phyloP scores from a whole-genome alignment of 306 rosid genomes.

The Coriaria nepalensis region DNA sequence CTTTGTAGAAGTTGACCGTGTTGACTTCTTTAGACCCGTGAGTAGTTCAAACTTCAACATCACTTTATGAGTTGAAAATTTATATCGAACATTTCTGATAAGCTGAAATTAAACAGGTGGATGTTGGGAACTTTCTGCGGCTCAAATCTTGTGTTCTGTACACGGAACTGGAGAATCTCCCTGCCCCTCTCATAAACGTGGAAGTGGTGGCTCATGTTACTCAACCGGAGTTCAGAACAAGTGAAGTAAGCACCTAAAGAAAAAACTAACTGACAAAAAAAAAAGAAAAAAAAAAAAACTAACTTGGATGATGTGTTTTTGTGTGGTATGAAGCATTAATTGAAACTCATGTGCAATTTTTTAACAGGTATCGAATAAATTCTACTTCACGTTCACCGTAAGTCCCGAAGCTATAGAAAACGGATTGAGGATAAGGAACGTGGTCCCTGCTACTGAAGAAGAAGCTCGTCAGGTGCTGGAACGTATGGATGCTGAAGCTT shows the following conservation, averaged over 20 bases:
- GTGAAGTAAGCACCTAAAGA: slow-evolving; percentile 43
- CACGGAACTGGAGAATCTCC: slow-evolving; percentile 49
- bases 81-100: too few relatives aligned
- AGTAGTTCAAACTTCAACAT: slow-evolving; percentile 16
- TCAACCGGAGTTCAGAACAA: slow-evolving; percentile 65
- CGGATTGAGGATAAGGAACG: slow-evolving; percentile 47
- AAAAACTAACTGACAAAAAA: not conserved
- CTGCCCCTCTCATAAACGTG: slow-evolving; percentile 53
- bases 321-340: not conserved
- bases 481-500: slow-evolving; percentile 53
- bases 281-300: not conserved
- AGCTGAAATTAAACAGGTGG: slow-evolving; percentile 38
- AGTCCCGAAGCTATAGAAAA: slow-evolving; percentile 34
- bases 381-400: slow-evolving; percentile 67
- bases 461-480: slow-evolving; percentile 64
- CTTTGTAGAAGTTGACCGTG: slow-evolving; percentile 81
- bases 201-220: slow-evolving; percentile 84
- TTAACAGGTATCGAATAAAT: slow-evolving; percentile 67
- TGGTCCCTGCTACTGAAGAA: slow-evolving; percentile 69
- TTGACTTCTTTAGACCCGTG: slow-evolving; percentile 81
- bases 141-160: slow-evolving; percentile 68
- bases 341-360: too few relatives aligned
- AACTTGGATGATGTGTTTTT: not conserved
- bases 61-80: not conserved
- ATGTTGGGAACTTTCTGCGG: slow-evolving; percentile 79